phyloP scores from a whole-genome alignment of 495 filamentous ascomycete species.

The Neurospora sp. region DNA sequence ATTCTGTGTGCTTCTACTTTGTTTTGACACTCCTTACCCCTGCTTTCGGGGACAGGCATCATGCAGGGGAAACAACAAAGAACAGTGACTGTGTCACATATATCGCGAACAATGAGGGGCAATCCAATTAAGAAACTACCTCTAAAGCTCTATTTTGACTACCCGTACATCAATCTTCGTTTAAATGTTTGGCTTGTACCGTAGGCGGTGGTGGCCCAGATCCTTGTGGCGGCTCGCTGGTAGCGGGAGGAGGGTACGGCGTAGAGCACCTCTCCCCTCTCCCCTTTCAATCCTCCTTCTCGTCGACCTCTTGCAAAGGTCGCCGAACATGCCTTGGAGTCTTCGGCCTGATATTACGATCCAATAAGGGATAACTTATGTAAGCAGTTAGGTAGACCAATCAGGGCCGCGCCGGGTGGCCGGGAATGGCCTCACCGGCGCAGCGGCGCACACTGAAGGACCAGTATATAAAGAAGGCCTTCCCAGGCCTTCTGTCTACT shows the following conservation, averaged over 20 bases:
- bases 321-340: conserved; percentile 36
- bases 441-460: too few species aligned
- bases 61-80: not conserved
- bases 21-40: not conserved
- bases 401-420: too few species aligned
- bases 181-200: conserved; percentile 2
- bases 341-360: too few species aligned
- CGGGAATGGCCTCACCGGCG: too few species aligned
- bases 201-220: conserved; percentile 12
- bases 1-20: not conserved
- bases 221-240: conserved; percentile 7
- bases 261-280: not conserved
- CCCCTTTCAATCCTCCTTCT: not conserved
- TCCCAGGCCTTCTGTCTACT: too few species aligned
- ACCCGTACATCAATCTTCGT: not conserved
- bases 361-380: too few species aligned
- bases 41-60: not conserved
- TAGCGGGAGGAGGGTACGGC: conserved; percentile 12
- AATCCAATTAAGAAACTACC: not conserved
- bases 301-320: conserved; percentile 18
- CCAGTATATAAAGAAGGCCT: too few species aligned
- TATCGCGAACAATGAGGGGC: not conserved
- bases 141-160: not conserved
- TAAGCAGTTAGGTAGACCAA: too few species aligned
- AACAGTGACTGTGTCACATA: not conserved